Evolutionary conservation across 2,329 filamentous ascomycete genomes (phyloP).

Genomic region (Scytalidium sp.): DNA sequence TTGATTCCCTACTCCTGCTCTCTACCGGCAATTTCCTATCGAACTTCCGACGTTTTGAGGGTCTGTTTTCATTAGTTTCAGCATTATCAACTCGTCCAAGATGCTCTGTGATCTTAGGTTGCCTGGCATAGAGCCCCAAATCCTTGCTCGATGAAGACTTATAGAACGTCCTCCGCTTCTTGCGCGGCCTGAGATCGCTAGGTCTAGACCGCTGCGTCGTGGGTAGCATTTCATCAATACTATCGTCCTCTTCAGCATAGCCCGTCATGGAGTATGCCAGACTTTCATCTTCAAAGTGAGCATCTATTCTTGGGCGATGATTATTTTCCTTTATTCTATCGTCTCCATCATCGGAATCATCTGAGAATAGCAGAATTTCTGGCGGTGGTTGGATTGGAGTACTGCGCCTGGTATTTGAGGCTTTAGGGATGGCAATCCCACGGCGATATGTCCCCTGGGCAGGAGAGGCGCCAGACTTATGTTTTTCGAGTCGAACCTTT

Average conservation of each 20-base stretch:
- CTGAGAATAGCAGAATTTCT: constrained; percentile 18
- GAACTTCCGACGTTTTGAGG: background rate
- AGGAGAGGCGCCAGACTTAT: constrained; percentile 14
- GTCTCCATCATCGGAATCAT: constrained; percentile 21
- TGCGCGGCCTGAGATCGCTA: constrained; percentile 2
- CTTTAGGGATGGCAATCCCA: constrained; percentile 26
- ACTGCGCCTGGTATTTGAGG: constrained; percentile 1
- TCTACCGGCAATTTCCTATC: background rate
- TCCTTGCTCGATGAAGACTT: constrained; percentile 5
- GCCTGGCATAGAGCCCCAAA: constrained; percentile 7
- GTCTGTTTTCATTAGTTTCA: background rate
- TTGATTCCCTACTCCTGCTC: background rate
- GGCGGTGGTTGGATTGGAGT: background rate
- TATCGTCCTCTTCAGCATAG: constrained; percentile 26
- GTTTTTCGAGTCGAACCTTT: constrained; percentile 6
- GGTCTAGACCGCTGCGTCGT: constrained; percentile 17
- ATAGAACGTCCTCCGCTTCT: constrained; percentile 16
- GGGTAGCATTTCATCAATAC: constrained; percentile 30
- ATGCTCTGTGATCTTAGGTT: constrained; percentile 26
- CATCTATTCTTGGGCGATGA: constrained; percentile 12
- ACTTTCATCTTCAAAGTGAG: constrained; percentile 5
- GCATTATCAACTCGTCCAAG: constrained; percentile 3
- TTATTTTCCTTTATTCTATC: constrained; percentile 7
- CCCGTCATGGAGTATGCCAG: constrained; percentile 16
- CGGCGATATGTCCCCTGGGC: constrained; percentile 15